These are phyloP conservation scores for Lasiodiplodia gonubiensis DNA, from an alignment of 2,329 filamentous ascomycete species.

Conservation along the genomic window DNA sequence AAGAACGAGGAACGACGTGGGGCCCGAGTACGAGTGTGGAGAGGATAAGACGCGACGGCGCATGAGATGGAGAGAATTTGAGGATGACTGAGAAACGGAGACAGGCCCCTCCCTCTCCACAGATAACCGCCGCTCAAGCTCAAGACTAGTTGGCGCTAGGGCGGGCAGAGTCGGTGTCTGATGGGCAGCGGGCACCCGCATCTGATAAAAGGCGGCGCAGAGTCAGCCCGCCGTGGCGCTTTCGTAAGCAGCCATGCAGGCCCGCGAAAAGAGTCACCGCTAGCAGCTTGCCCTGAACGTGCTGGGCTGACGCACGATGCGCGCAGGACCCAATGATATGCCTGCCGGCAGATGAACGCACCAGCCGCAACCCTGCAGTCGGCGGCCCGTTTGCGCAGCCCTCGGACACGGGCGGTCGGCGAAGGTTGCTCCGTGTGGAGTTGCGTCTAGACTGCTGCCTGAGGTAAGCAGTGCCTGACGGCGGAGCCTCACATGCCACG, in stretches of 20 bases:
- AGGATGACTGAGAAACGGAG: background rate
- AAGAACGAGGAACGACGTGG: background rate
- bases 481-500: background rate
- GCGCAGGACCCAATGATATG: constrained; percentile 5
- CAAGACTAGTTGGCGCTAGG: constrained; percentile 10
- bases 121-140: constrained; percentile 16
- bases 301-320: constrained; percentile 15
- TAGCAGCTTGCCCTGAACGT: constrained; percentile 12
- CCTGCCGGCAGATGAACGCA: background rate
- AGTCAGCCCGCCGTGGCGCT: constrained; percentile 19
- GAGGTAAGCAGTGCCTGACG: constrained; percentile 2
- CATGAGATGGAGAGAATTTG: background rate
- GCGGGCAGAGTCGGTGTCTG: constrained; percentile 7
- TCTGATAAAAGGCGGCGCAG: constrained; percentile 20
- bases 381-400: background rate
- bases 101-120: constrained; percentile 9
- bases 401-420: constrained; percentile 5
- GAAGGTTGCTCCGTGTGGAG: background rate
- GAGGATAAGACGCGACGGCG: background rate
- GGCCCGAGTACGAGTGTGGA: background rate
- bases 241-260: constrained; percentile 24
- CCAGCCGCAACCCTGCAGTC: constrained; percentile 3
- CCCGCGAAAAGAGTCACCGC: constrained; percentile 21
- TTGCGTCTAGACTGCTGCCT: background rate
- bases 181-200: background rate